phyloP scores from a whole-genome alignment of 1,139 yeast species.

The Starmera stellimalicola region DNA sequence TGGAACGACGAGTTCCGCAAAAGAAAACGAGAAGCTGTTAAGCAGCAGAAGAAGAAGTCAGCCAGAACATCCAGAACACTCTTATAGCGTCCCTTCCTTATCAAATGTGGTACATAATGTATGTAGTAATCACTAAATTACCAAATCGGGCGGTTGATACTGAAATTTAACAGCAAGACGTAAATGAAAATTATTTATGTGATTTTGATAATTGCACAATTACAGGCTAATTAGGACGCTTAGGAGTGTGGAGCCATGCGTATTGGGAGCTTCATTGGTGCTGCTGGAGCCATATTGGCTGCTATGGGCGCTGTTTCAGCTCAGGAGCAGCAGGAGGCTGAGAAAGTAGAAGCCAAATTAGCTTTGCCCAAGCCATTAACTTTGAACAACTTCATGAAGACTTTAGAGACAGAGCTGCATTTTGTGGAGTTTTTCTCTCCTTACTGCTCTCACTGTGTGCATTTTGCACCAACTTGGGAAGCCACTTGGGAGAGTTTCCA shows the following conservation, averaged over 20 bases:
- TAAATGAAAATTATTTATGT: too few relatives aligned
- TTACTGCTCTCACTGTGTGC: constrained; percentile 60
- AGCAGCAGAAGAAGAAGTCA: constrained; percentile 44
- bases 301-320: too few relatives aligned
- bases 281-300: too few relatives aligned
- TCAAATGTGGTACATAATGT: not conserved
- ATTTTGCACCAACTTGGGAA: constrained; percentile 58
- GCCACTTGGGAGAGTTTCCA: constrained; percentile 38
- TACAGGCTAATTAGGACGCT: too few relatives aligned
- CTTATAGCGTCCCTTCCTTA: not conserved
- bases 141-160: too few relatives aligned
- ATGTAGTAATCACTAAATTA: not conserved
- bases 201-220: too few relatives aligned
- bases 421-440: constrained; percentile 63
- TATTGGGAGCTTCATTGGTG: too few relatives aligned
- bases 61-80: constrained; percentile 10
- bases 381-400: constrained; percentile 12
- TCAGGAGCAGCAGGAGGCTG: not conserved
- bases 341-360: too few relatives aligned
- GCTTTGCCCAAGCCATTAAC: constrained; percentile 24
- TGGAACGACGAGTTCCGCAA: constrained; percentile 69
- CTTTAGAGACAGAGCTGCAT: constrained; percentile 37
- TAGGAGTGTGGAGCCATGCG: too few relatives aligned
- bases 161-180: too few relatives aligned
- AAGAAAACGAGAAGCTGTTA: constrained; percentile 62